Evolutionary conservation across 176 grass and related monocot genomes (phyloP), one percentile per base, ranked within the genome.

Genomic region (Phyllostachys edulis): DNA sequence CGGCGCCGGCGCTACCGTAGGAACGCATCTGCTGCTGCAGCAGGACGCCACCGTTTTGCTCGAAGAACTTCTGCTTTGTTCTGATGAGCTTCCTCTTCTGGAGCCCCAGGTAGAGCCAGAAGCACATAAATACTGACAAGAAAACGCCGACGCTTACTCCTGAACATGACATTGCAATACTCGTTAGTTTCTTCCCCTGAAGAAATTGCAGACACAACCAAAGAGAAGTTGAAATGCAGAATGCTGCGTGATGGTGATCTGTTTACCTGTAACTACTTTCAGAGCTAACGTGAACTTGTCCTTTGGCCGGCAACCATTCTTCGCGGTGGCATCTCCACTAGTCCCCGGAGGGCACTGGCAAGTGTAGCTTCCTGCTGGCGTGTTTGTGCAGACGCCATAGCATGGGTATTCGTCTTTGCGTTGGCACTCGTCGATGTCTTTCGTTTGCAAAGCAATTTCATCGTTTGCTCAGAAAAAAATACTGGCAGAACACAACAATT

Each of bases 391-490:
- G 26, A 9, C 66, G 7, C 91, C 94, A 17, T 83, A 74, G 84
- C 91, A 96, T 34, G 50, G 61, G n/a, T n/a, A n/a, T n/a, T n/a
- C n/a, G 60, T 87, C 8, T 18, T 20, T 12, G 37, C 10, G 41
- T 16, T 24, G 6, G 69, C 94, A 97, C 72, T 94, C 94, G n/a
- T 97, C 32, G 63, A 97, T 86, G 38, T 97, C 94, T 93, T 83
- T 4, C n/a, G 26, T 60, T 60, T 67, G 24, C 18, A 57, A 57
- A 59, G 10, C 11, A 57, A 17, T 44, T 56, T 10, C 52, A 21
- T 3, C 2, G 16, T 26, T 27, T 27, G 32, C 7, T 41, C 41
- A 64, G 0, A 13, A 5, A 29, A 45, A 47, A 4, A n/a, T 32
- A 10, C 4, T 46, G n/a, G 45, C 26, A 27, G 21, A 77, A 61